These are phyloP conservation scores for Amanita pseudoporphyria DNA, from an alignment of 768 basidiomycete genomes.

Conservation along the genomic window DNA sequence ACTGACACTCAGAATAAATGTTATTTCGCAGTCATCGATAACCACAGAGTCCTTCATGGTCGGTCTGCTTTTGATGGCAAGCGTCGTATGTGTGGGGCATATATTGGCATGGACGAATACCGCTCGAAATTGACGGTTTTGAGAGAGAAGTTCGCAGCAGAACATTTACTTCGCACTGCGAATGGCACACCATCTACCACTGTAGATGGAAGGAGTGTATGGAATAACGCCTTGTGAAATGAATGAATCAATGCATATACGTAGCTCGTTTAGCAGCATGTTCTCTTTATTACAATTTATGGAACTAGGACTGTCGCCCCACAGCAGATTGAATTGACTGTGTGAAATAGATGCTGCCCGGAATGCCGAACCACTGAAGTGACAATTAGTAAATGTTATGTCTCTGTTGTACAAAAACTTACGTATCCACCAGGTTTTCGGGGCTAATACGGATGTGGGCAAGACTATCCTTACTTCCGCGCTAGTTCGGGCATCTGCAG, in stretches of 20 bases:
- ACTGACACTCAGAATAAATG: not conserved
- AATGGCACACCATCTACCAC: constrained; percentile 14
- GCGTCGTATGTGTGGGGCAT: constrained; percentile 93
- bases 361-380: not conserved
- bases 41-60: constrained; percentile 90
- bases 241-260: too few relatives aligned
- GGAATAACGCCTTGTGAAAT: constrained; percentile 46
- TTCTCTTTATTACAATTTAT: not conserved
- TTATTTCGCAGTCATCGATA: constrained; percentile 61
- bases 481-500: constrained; percentile 69
- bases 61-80: constrained; percentile 85
- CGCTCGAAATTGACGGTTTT: constrained; percentile 67
- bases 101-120: constrained; percentile 88
- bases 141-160: constrained; percentile 43
- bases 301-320: too few relatives aligned
- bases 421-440: constrained; percentile 85
- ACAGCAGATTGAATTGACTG: too few relatives aligned
- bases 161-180: constrained; percentile 18
- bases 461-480: constrained; percentile 89
- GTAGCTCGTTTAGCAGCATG: too few relatives aligned
- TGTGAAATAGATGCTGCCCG: not conserved
- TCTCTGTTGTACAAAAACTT: constrained; percentile 79
- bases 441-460: constrained; percentile 94
- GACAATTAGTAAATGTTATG: constrained; percentile 36
- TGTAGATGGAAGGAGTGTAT: constrained; percentile 39